Evolutionary conservation across 768 basidiomycete genomes (phyloP), one percentile per base, ranked within the genome.

Genomic region (Epithele typhae): DNA sequence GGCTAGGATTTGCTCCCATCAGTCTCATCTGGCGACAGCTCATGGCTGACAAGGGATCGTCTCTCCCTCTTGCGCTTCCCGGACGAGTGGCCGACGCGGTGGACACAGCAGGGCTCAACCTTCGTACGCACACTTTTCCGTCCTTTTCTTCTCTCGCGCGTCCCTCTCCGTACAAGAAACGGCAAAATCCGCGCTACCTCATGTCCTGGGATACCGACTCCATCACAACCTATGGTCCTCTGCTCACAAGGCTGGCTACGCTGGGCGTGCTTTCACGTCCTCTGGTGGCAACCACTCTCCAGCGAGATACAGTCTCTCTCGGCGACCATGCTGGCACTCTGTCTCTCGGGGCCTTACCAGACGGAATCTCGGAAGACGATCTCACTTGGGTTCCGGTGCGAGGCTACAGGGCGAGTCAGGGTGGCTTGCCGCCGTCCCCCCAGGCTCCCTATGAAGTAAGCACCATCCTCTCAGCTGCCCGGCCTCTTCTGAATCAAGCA

Each of bases 1-100:
- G 87, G 0, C 68, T 88, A 9, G 87, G 88, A 0, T 89, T 89
- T 52, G 84, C 87, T 3, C 59, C 77, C 12, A 83, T 82, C 51
- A 62, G 60, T 40, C 48, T 58, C 14, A 55, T 59, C 37, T 62
- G 60, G 60, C 56, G 60, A 10, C 49, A 62, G 21, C 56, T 59
- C 3, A 18, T 54, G 2, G 51, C 56, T 21, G 39, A 30, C 7
- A 30, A 30, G 27, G 18, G 35, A 36, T 14, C 15, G 7, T 6
- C 35, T 36, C 7, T 14, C 6, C 8, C 35, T 6, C 7, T 36
- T 8, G 9, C 18, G 12, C 18, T 36, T 36, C 35, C 35, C 17
- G 35, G 12, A 36, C 15, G 35, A n/a, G 8, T 17, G 6, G 35
- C n/a, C 17, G 15, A 36, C 35, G 18, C 7, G 8, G 2, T 25